Percentiles rank a stretch among this genome's conserved stretches.
Conservation (phyloP, 2,329 filamentous ascomycete genomes). For the Dryadomyces quercus-mongolicae region DNA sequence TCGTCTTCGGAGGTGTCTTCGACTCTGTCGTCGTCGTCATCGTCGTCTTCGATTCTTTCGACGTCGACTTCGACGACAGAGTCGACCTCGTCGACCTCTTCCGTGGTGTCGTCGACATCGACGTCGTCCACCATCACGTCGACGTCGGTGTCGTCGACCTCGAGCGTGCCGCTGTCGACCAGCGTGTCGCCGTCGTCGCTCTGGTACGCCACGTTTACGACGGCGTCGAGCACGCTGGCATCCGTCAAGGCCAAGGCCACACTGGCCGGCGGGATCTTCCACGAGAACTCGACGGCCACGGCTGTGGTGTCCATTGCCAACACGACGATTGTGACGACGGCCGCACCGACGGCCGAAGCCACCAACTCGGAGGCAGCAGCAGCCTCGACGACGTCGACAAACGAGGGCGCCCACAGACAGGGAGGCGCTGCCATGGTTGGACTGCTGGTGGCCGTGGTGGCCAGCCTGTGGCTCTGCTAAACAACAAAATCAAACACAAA, state of each 20-base stretch:
- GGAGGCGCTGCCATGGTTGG: conserved; percentile 39
- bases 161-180: conserved; percentile 14
- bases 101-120: conserved; percentile 17
- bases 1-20: conserved; percentile 7
- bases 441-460: conserved; percentile 42
- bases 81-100: conserved; percentile 8
- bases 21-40: conserved; percentile 10
- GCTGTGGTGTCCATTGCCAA: conserved; percentile 3
- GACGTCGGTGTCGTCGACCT: not conserved
- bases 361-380: conserved; percentile 14
- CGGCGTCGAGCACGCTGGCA: conserved; percentile 14
- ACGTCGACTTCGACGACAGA: conserved; percentile 4
- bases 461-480: conserved; percentile 36
- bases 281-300: conserved; percentile 29
- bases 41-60: conserved; percentile 17
- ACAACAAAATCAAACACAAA: too few species aligned
- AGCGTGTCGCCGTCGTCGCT: conserved; percentile 10
- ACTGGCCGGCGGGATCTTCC: conserved; percentile 37
- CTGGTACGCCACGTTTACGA: conserved; percentile 3
- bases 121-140: conserved; percentile 4
- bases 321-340: conserved; percentile 1
- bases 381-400: conserved; percentile 13
- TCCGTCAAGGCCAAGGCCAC: conserved; percentile 12
- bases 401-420: conserved; percentile 31
- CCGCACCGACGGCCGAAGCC: conserved; percentile 1